Conservation (phyloP, 2,329 filamentous ascomycete species). For the Bisporella sp. region DNA sequence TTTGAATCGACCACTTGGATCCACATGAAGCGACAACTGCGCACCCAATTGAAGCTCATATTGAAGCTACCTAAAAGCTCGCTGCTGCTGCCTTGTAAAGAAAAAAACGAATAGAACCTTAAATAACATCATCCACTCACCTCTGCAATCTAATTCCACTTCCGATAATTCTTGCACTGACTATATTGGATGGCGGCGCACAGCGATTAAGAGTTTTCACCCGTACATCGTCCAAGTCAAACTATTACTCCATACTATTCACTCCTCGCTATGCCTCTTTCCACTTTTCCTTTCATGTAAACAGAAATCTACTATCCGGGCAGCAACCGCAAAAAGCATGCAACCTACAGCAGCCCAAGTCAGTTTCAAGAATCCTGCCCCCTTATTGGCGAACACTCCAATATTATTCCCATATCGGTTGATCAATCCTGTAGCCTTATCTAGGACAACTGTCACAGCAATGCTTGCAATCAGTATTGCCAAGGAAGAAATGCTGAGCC, state of each 20-base stretch:
- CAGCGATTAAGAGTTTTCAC: too few relatives aligned
- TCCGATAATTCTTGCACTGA: too few relatives aligned
- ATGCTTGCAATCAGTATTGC: neutral
- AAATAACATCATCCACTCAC: too few relatives aligned
- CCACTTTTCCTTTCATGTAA: conserved; percentile 16
- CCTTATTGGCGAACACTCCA: neutral
- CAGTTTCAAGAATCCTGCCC: neutral
- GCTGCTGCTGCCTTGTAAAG: too few relatives aligned
- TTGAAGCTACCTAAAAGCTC: too few relatives aligned
- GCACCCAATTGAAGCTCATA: too few relatives aligned
- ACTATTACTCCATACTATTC: conserved; percentile 9
- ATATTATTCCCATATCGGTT: neutral
- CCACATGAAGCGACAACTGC: too few relatives aligned
- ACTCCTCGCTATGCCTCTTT: conserved; percentile 19
- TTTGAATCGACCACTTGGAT: too few relatives aligned
- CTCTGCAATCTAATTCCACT: too few relatives aligned
- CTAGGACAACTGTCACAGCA: neutral
- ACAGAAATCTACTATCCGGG: conserved; percentile 24
- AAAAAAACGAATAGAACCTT: too few relatives aligned
- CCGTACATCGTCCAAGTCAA: too few relatives aligned
- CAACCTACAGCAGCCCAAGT: neutral
- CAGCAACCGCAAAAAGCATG: conserved; percentile 1
- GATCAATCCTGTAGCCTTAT: neutral
- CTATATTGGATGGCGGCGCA: too few relatives aligned
- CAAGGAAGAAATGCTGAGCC: neutral